Conservation (phyloP, 768 basidiomycete species). For the Pholiota microspora region DNA sequence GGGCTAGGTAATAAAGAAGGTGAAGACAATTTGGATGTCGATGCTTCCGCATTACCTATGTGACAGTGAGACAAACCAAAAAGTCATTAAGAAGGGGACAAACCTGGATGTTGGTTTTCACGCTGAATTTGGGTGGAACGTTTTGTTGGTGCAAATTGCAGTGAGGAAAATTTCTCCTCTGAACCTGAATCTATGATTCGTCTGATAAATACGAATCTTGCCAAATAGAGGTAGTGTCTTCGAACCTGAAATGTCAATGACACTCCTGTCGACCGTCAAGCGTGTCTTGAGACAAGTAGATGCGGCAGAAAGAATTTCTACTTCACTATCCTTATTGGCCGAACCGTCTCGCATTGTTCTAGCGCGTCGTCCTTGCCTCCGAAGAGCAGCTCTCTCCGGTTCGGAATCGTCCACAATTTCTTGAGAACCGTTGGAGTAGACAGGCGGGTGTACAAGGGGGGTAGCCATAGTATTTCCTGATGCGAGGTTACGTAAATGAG, state of each 20-base stretch:
- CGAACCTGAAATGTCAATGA: constrained; percentile 26
- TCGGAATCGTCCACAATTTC: constrained; percentile 70
- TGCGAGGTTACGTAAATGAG: not conserved
- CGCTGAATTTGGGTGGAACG: not conserved
- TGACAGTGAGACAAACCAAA: not conserved
- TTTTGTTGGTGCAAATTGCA: too few species aligned
- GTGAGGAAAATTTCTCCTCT: not conserved
- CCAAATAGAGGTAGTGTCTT: not conserved
- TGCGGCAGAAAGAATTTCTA: not conserved
- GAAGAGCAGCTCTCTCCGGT: constrained; percentile 55
- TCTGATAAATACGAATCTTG: not conserved
- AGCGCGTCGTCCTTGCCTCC: constrained; percentile 18
- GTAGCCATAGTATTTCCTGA: not conserved
- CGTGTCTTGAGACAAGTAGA: not conserved
- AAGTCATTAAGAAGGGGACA: not conserved
- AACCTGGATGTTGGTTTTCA: not conserved
- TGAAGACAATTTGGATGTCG: not conserved
- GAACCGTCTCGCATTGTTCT: not conserved
- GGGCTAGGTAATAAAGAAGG: not conserved
- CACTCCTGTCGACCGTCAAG: not conserved
- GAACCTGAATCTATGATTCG: constrained; percentile 16
- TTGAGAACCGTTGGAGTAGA: constrained; percentile 5
- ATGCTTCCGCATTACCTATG: not conserved
- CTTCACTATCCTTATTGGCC: not conserved
- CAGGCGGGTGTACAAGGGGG: not conserved